Conservation (phyloP, 176 grass and related monocot species). For the Oryza australiensis region DNA sequence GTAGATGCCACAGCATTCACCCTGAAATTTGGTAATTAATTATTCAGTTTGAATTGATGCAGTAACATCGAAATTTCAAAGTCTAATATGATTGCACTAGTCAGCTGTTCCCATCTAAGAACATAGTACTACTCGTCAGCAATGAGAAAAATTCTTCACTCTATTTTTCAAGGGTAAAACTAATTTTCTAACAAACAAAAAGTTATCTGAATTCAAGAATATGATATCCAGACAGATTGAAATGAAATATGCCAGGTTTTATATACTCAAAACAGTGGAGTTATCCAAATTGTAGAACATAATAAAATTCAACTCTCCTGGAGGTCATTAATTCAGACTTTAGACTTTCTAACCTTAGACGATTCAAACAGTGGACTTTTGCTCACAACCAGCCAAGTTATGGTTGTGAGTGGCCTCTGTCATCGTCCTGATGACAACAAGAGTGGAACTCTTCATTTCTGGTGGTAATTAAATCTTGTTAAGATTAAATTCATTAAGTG, state of each 20-base stretch:
- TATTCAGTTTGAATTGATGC: background rate
- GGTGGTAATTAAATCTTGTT: background rate
- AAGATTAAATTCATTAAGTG: background rate
- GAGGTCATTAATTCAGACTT: background rate
- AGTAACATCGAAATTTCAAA: background rate
- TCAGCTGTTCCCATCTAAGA: background rate
- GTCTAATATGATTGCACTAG: background rate
- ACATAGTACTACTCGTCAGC: background rate
- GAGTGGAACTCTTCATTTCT: background rate
- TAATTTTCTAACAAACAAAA: background rate
- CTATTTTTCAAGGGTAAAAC: too few relatives aligned
- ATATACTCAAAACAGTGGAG: too few relatives aligned
- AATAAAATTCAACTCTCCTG: background rate
- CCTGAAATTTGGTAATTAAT: constrained; percentile 44
- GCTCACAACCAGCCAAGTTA: background rate
- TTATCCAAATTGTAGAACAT: background rate
- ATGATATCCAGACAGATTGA: too few relatives aligned
- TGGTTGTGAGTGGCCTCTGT: background rate
- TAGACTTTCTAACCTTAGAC: background rate
- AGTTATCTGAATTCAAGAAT: background rate
- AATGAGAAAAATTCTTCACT: background rate
- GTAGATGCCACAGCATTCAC: constrained; percentile 67
- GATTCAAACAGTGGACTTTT: constrained; percentile 28
- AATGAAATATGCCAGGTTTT: too few relatives aligned
- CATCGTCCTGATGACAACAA: background rate